Conservation (phyloP, 2,329 filamentous ascomycete species). For the Trichoderma atroviride region DNA sequence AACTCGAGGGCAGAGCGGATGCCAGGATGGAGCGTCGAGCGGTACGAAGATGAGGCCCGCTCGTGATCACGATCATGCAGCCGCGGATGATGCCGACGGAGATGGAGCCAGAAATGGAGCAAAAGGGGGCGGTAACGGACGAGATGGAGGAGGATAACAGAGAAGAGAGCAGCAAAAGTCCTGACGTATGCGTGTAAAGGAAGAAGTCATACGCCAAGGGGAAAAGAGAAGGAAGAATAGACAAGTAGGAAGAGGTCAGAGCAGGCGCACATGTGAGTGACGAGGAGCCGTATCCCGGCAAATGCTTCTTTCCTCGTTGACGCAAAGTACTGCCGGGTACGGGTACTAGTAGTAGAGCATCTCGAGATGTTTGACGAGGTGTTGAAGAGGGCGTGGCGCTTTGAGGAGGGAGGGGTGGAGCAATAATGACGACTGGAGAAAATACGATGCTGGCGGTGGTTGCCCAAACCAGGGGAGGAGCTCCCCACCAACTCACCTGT, state of each 20-base stretch:
- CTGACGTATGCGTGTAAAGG: too few relatives aligned
- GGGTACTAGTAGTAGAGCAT: not conserved
- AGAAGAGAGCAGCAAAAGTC: not conserved
- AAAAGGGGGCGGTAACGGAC: not conserved
- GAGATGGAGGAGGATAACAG: not conserved
- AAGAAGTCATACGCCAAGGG: not conserved
- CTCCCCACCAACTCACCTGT: conserved; percentile 15
- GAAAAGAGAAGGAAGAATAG: not conserved
- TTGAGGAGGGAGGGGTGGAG: conserved; percentile 16
- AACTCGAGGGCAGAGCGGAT: conserved; percentile 28
- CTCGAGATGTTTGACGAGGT: conserved; percentile 19
- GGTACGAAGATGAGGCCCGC: conserved; percentile 11
- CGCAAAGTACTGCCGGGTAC: not conserved
- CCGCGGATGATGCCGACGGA: conserved; percentile 2
- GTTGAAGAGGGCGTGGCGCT: conserved; percentile 20
- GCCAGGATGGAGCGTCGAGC: conserved; percentile 27
- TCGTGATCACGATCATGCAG: conserved; percentile 10
- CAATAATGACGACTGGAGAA: not conserved
- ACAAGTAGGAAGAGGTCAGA: not conserved
- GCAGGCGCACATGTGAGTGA: conserved; percentile 14
- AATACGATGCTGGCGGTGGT: conserved; percentile 12
- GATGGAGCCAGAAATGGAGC: not conserved
- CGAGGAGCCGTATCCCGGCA: not conserved
- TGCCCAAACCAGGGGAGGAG: conserved; percentile 16
- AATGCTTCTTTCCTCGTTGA: not conserved